Base-by-base conservation (phyloP, 306 rosid species). In the Oemleria cerasiformis region DNA sequence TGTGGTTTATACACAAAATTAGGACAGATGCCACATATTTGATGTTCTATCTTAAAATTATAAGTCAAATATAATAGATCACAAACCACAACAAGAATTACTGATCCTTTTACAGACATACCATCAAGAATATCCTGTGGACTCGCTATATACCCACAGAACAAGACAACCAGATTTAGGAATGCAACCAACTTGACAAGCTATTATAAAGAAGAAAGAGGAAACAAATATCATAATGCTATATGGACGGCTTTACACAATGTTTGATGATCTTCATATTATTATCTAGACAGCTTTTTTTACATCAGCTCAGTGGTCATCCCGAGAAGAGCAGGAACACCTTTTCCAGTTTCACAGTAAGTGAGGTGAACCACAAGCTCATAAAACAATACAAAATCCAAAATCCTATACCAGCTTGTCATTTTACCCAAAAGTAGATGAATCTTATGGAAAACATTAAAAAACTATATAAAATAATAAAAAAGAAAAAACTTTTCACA, bases 151-250 rank as follows among this genome's bases (percentile, higher is more conserved):
- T 14, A 15, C 9, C 9, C 39, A 21, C 51, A 69, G 15, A 23
- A 13, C 20, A 58, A 58, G 20, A 30, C 12, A 59, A 34, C n/a
- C 12, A 59, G 39, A 34, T 6, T 36, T 53, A 68, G 21, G 14
- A 53, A 68, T 19, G 73, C 61, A 13, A 68, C 62, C 62, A 68
- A 21, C 48, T 39, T 13, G 63, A 68, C 21, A 38, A 53, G 62
- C 20, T 39, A 20, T 51, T 38, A 51, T 0, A 38, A 68, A 21
- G 40, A 12, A 39, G 5, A 14, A 34, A 36, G 47, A 53, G n/a
- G 34, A 7, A 68, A 5, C 38, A 7, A 38, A 53, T 51, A 63
- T 15, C 39, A 42, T 19, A 38, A 53, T 9, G 36, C 62, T 36
- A 53, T 12, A 20, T 19, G 20, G 13, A 39, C 47, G 1, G 9